phyloP scores from a whole-genome alignment of 768 basidiomycete genomes.

The Termitomyces sp. region DNA sequence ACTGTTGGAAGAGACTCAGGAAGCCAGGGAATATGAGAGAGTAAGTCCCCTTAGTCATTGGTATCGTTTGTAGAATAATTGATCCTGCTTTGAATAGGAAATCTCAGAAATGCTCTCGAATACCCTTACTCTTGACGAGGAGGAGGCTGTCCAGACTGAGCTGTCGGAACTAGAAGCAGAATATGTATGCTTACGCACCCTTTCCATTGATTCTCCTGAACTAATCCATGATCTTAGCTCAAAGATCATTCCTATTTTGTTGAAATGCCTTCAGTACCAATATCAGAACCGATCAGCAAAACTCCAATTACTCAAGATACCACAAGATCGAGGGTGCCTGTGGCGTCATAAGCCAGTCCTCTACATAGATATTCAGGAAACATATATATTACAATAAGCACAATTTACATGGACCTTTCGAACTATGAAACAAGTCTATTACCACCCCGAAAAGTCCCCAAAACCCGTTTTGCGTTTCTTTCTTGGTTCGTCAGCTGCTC shows the following conservation, averaged over 20 bases:
- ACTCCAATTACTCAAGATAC: slow-evolving; percentile 21
- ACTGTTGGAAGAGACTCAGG: slow-evolving; percentile 87
- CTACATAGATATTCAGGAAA: background rate
- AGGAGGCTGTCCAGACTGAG: slow-evolving; percentile 90
- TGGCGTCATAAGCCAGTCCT: slow-evolving; percentile 25
- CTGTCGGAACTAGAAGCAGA: slow-evolving; percentile 65
- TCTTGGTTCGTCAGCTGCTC: slow-evolving; percentile 45
- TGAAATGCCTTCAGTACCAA: slow-evolving; percentile 55
- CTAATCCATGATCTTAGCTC: slow-evolving; percentile 22
- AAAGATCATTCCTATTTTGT: slow-evolving; percentile 26
- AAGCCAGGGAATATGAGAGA: slow-evolving; percentile 88
- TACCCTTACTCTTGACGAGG: slow-evolving; percentile 82
- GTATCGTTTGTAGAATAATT: background rate
- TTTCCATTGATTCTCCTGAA: background rate
- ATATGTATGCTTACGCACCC: slow-evolving; percentile 38
- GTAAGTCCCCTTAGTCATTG: slow-evolving; percentile 34
- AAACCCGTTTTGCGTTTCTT: slow-evolving; percentile 88
- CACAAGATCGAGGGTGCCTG: slow-evolving; percentile 25
- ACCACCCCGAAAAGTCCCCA: slow-evolving; percentile 89
- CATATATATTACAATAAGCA: background rate
- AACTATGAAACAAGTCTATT: slow-evolving; percentile 8
- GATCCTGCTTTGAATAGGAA: slow-evolving; percentile 57
- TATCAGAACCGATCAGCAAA: slow-evolving; percentile 33
- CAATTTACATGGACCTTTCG: background rate
- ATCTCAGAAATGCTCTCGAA: slow-evolving; percentile 84